Conservation (phyloP, 805 yeast species). For the Suhomyces kilbournensis region DNA sequence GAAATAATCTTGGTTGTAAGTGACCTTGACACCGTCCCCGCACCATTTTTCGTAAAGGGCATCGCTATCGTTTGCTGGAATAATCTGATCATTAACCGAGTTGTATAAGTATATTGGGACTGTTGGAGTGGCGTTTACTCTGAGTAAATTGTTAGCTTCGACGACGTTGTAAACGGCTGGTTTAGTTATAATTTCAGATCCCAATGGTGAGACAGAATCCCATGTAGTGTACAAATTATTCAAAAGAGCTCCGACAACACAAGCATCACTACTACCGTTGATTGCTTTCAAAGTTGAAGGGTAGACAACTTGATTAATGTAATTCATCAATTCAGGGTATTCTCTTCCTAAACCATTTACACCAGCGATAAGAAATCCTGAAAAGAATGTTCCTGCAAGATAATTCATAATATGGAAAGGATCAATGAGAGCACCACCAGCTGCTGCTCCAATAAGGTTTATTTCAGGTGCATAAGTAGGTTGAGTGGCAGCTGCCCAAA, state of each 20-base stretch:
- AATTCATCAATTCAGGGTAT: slow-evolving; percentile 18
- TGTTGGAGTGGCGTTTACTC: slow-evolving; percentile 6
- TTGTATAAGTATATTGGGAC: slow-evolving; percentile 12
- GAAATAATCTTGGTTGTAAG: slow-evolving; percentile 9
- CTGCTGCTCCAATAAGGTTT: slow-evolving; percentile 27
- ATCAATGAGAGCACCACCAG: slow-evolving; percentile 37
- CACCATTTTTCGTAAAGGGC: slow-evolving; percentile 27
- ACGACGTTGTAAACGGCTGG: background rate
- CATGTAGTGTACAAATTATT: background rate
- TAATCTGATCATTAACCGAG: slow-evolving; percentile 9
- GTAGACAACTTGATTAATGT: background rate
- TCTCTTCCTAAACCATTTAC: slow-evolving; percentile 30
- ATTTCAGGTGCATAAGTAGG: slow-evolving; percentile 37
- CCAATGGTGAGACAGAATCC: background rate
- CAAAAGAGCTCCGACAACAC: slow-evolving; percentile 2
- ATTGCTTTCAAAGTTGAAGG: background rate
- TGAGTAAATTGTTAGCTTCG: background rate
- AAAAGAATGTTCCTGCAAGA: slow-evolving; percentile 23
- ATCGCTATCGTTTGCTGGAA: slow-evolving; percentile 11
- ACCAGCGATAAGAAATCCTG: slow-evolving; percentile 31
- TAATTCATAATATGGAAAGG: slow-evolving; percentile 25
- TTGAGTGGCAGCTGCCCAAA: slow-evolving; percentile 38
- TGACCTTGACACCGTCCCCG: background rate
- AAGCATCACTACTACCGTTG: background rate
- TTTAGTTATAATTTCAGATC: background rate